These are phyloP conservation scores for Cystobasidium ongulense DNA, from an alignment of 768 basidiomycete species.

Conservation along the genomic window DNA sequence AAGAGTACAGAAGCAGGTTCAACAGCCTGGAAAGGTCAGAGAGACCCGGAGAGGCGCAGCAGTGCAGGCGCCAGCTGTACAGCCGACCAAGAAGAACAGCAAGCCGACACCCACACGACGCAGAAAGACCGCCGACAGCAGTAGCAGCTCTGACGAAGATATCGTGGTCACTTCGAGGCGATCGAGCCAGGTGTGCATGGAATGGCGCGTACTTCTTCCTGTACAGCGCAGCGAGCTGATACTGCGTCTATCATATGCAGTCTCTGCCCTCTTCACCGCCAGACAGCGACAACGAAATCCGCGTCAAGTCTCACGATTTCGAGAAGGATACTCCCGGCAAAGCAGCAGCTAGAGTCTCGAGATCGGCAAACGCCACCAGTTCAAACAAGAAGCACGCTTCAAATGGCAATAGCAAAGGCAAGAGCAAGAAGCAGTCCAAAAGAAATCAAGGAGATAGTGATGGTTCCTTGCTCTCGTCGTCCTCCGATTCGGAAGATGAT, in stretches of 20 bases:
- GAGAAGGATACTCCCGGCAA: background rate
- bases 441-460: slow-evolving; percentile 7
- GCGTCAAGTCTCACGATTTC: slow-evolving; percentile 20
- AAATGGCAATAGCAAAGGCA: slow-evolving; percentile 5
- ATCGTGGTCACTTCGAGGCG: background rate
- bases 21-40: background rate
- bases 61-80: no score
- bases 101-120: background rate
- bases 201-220: background rate
- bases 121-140: background rate
- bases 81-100: background rate
- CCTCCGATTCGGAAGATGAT: slow-evolving; percentile 2
- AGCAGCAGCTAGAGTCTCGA: background rate
- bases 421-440: background rate
- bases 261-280: slow-evolving; percentile 2
- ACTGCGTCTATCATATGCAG: background rate
- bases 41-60: background rate
- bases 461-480: background rate
- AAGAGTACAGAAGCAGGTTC: slow-evolving; percentile 12
- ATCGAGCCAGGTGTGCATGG: background rate
- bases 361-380: slow-evolving; percentile 1
- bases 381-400: background rate
- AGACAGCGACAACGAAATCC: slow-evolving; percentile 2
- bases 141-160: slow-evolving; percentile 1
- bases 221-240: background rate